phyloP scores from a whole-genome alignment of 2,329 filamentous ascomycete species.

The Fusarium hainanense region DNA sequence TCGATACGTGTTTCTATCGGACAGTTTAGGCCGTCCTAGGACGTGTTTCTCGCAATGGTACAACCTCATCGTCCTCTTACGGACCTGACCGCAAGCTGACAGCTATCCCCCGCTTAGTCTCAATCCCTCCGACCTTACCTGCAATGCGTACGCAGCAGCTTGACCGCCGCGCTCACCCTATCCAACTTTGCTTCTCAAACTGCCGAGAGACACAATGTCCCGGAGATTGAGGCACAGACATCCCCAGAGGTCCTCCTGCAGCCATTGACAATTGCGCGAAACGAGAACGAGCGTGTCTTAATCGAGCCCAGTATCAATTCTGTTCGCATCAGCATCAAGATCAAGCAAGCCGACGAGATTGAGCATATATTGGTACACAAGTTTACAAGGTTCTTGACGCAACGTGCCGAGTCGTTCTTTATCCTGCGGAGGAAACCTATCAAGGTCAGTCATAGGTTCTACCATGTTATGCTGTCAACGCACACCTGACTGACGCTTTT shows the following conservation, averaged over 20 bases:
- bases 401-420: constrained; percentile 89
- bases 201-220: constrained; percentile 96
- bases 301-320: constrained; percentile 98
- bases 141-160: constrained; percentile 92
- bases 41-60: constrained; percentile 38
- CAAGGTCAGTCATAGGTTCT: constrained; percentile 70
- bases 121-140: constrained; percentile 98
- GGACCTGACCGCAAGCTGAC: constrained; percentile 31
- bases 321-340: constrained; percentile 96
- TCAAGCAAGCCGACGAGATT: constrained; percentile 99
- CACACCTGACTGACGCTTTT: constrained; percentile 38
- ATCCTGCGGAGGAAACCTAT: constrained; percentile 95
- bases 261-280: constrained; percentile 88
- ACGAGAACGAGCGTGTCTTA: constrained; percentile 95
- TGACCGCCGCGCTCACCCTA: constrained; percentile 87
- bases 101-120: constrained; percentile 66
- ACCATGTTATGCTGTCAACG: background rate
- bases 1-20: constrained; percentile 18
- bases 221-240: constrained; percentile 92
- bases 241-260: constrained; percentile 95
- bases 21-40: constrained; percentile 15
- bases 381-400: constrained; percentile 93
- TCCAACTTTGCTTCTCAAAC: constrained; percentile 98
- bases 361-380: constrained; percentile 98
- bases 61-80: background rate